phyloP scores from a whole-genome alignment of 352 stramenopile species.

The Paralagenidium karlingii region DNA sequence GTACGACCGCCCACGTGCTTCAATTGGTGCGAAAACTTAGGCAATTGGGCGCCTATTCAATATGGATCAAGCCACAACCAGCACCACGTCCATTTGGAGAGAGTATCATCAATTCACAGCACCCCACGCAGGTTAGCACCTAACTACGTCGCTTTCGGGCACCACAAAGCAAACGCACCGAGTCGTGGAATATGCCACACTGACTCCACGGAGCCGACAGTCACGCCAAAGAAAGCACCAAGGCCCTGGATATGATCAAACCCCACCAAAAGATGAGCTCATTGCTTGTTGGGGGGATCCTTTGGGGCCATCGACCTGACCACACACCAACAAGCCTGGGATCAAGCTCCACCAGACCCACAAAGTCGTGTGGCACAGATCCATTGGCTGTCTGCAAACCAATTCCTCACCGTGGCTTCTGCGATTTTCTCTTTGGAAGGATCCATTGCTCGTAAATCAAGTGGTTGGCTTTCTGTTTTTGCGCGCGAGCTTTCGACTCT shows the following conservation, averaged over 20 bases:
- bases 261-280: no score
- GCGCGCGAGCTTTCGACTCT: no score
- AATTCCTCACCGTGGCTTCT: no score
- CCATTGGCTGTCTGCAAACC: no score
- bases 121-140: not conserved
- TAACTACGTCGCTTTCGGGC: not conserved
- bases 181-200: conserved; percentile 83
- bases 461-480: no score
- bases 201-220: conserved; percentile 64
- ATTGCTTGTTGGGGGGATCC: no score
- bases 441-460: no score
- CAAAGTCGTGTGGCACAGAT: no score
- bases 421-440: no score
- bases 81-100: not conserved
- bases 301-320: no score
- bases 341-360: no score
- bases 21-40: conserved; percentile 69
- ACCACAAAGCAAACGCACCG: conserved; percentile 18
- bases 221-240: conserved; percentile 65
- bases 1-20: conserved; percentile 66
- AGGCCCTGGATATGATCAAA: conserved; percentile 43
- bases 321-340: no score
- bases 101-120: not conserved
- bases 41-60: conserved; percentile 47
- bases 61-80: not conserved